Evolutionary conservation across 768 basidiomycete species (phyloP).

Genomic region (Mrakia gelida): DNA sequence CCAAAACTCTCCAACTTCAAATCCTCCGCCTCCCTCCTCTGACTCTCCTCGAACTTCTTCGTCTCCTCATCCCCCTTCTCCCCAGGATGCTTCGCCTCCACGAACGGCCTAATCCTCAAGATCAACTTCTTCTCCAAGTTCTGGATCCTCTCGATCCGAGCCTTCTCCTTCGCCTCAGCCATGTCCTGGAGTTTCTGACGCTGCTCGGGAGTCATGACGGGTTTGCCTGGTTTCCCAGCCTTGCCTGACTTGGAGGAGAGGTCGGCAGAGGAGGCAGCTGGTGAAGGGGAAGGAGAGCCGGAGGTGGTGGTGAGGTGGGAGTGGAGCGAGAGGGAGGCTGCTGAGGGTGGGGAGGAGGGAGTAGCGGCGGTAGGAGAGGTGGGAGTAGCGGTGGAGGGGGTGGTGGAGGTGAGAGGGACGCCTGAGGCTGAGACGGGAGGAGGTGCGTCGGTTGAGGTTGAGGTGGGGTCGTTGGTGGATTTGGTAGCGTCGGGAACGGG

Average conservation of each 20-base stretch:
- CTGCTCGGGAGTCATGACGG: conserved; percentile 73
- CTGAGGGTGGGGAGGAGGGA: conserved; percentile 31
- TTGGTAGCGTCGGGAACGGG: conserved; percentile 33
- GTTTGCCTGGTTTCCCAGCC: conserved; percentile 37
- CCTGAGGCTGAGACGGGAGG: conserved; percentile 28
- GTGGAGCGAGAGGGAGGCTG: conserved; percentile 26
- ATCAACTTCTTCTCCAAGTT: conserved; percentile 71
- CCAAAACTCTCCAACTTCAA: conserved; percentile 96
- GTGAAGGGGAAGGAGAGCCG: not conserved
- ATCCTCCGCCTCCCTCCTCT: conserved; percentile 83
- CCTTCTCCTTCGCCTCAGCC: conserved; percentile 73
- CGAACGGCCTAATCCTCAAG: conserved; percentile 81
- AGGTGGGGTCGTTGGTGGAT: not conserved
- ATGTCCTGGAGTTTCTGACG: conserved; percentile 74
- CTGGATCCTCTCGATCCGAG: conserved; percentile 55
- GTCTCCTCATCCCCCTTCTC: conserved; percentile 68
- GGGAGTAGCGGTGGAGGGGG: conserved; percentile 30
- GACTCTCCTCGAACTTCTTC: conserved; percentile 65
- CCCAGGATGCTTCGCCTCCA: conserved; percentile 58
- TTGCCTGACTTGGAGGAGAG: conserved; percentile 33
- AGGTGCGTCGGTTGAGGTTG: not conserved
- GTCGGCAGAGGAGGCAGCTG: conserved; percentile 7
- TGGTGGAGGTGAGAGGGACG: conserved; percentile 31
- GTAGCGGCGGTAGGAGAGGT: conserved; percentile 33
- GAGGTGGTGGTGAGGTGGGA: conserved; percentile 32